Percentiles rank a stretch among this genome's conserved stretches.
These are phyloP conservation scores for Lepidium campestre DNA, from an alignment of 441 rosid genomes.

Conservation along the genomic window DNA sequence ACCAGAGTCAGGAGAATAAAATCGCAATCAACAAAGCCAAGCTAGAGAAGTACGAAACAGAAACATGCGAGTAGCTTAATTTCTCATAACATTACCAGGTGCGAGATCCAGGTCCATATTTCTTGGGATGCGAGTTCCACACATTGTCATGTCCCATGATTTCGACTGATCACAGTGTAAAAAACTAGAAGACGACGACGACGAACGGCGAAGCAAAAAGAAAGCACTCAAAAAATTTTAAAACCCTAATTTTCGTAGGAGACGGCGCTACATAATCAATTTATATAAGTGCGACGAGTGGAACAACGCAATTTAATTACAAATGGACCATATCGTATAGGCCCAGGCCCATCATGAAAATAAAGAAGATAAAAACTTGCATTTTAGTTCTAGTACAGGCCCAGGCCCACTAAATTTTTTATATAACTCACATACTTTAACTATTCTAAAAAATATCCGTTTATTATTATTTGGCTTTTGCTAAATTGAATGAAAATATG, in stretches of 20 bases:
- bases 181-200: conserved; percentile 2
- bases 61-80: neutral
- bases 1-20: neutral
- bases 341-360: conserved; percentile 2
- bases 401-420: no score
- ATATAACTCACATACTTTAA: no score
- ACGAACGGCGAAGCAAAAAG: neutral
- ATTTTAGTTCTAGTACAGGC: no score
- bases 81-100: conserved; percentile 24
- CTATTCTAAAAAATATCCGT: no score
- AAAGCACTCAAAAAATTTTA: neutral
- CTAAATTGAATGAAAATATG: no score
- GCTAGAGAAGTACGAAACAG: neutral
- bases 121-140: conserved; percentile 46
- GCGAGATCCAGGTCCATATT: conserved; percentile 42
- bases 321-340: neutral
- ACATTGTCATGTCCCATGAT: conserved; percentile 36
- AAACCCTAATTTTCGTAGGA: neutral
- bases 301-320: neutral
- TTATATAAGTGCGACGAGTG: neutral
- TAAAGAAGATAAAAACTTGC: no score
- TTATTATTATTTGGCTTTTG: no score
- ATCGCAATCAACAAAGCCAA: neutral
- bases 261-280: neutral
- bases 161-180: neutral